These are phyloP conservation scores for Penicillium odoratum DNA, from an alignment of 495 filamentous ascomycete species.

Conservation along the genomic window DNA sequence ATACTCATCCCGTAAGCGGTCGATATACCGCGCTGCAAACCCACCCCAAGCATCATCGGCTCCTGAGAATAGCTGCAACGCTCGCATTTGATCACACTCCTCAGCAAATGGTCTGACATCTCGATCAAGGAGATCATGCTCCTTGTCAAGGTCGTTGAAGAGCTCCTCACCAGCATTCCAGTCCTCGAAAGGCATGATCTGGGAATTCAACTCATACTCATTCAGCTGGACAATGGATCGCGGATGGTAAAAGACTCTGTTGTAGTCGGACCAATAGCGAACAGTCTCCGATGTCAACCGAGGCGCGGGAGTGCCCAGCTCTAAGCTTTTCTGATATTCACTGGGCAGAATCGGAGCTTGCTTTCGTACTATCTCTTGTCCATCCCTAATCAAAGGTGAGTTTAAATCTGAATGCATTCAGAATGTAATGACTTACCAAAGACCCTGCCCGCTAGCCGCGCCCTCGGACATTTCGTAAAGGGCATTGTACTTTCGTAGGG, in stretches of 20 bases:
- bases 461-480: constrained; percentile 73
- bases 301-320: constrained; percentile 60
- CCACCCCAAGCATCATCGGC: constrained; percentile 94
- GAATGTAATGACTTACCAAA: constrained; percentile 54
- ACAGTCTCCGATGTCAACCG: constrained; percentile 67
- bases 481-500: constrained; percentile 81
- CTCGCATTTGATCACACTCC: constrained; percentile 91
- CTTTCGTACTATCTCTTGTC: constrained; percentile 64
- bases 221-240: constrained; percentile 84
- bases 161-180: constrained; percentile 80
- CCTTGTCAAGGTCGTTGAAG: constrained; percentile 76
- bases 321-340: constrained; percentile 76
- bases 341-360: constrained; percentile 65
- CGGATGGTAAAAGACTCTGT: constrained; percentile 87
- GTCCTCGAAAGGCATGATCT: constrained; percentile 78
- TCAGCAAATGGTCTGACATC: constrained; percentile 86
- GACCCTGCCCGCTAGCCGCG: constrained; percentile 44
- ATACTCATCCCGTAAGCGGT: constrained; percentile 83
- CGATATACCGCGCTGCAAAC: constrained; percentile 76
- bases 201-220: constrained; percentile 79
- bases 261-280: constrained; percentile 95
- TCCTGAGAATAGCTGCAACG: constrained; percentile 74
- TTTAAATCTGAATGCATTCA: neutral
- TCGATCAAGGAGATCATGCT: constrained; percentile 83
- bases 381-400: constrained; percentile 55